phyloP scores from a whole-genome alignment of 73 alveolate species.

The Effrenium voratum region DNA sequence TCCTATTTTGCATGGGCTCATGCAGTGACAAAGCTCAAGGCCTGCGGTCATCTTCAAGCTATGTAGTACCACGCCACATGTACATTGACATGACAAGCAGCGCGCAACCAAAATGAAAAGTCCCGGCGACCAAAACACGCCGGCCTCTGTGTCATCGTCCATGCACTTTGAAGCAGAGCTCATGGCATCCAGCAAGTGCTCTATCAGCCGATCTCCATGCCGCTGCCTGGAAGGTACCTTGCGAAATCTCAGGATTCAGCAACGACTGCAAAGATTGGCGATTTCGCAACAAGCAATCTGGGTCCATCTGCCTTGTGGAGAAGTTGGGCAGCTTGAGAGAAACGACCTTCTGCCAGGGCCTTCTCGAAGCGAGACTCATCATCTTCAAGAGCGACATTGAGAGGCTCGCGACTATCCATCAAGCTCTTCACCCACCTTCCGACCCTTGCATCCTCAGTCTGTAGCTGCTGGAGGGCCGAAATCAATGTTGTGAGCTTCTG shows the following conservation, averaged over 20 bases:
- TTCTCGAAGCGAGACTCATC: constrained; percentile 21
- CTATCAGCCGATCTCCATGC: constrained; percentile 1
- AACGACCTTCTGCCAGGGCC: constrained; percentile 14
- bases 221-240: constrained; percentile 51
- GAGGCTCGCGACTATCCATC: constrained; percentile 50
- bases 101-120: too few relatives aligned
- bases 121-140: too few relatives aligned
- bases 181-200: neutral
- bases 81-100: too few relatives aligned
- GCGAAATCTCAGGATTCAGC: neutral
- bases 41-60: too few relatives aligned
- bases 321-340: constrained; percentile 15
- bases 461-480: constrained; percentile 42
- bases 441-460: constrained; percentile 1
- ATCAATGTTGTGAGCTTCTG: constrained; percentile 26
- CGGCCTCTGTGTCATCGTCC: constrained; percentile 21
- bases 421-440: neutral
- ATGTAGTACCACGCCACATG: too few relatives aligned
- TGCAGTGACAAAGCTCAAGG: too few relatives aligned
- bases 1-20: too few relatives aligned
- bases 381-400: constrained; percentile 1
- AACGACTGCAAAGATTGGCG: neutral
- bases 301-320: neutral
- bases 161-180: neutral
- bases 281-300: neutral